A percentile compares a stretch with the other conserved stretches of the same genome.
Evolutionary conservation across 2,329 filamentous ascomycete genomes (phyloP).

Genomic region (Thelonectria rubi): DNA sequence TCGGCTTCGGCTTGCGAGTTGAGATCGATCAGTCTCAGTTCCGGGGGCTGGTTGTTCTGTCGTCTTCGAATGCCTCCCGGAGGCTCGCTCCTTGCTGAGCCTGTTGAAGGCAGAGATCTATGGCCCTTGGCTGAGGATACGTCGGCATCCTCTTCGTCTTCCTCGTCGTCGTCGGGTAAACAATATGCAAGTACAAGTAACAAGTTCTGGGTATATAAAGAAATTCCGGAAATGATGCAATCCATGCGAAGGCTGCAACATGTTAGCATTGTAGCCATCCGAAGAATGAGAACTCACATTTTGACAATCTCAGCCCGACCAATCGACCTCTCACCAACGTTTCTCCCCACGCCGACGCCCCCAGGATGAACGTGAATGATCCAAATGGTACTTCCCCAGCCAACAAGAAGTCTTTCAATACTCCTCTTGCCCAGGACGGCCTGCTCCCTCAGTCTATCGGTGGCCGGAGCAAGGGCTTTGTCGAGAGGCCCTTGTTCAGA

Average conservation of each 20-base stretch:
- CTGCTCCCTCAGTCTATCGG: constrained; percentile 60
- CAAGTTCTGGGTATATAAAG: constrained; percentile 91
- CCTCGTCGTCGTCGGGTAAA: constrained; percentile 75
- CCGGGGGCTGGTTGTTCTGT: constrained; percentile 83
- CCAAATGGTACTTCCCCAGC: constrained; percentile 97
- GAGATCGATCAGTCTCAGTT: constrained; percentile 90
- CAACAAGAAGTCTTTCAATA: constrained; percentile 85
- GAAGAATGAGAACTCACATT: constrained; percentile 70
- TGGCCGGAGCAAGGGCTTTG: constrained; percentile 54
- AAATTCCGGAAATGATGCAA: constrained; percentile 97
- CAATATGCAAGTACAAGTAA: constrained; percentile 93
- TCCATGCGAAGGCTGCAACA: constrained; percentile 83
- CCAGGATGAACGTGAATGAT: constrained; percentile 89
- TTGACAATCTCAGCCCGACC: constrained; percentile 91
- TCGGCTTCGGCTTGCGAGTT: constrained; percentile 86
- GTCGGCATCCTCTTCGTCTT: constrained; percentile 53
- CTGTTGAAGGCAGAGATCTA: constrained; percentile 54
- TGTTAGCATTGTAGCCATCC: constrained; percentile 70
- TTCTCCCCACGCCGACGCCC: constrained; percentile 70
- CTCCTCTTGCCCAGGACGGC: constrained; percentile 56
- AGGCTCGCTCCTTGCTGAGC: constrained; percentile 65
- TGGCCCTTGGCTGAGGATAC: constrained; percentile 49
- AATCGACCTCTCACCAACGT: constrained; percentile 74
- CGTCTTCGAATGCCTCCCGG: constrained; percentile 74
- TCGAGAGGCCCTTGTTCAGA: constrained; percentile 51